These are phyloP conservation scores for Eutypella sp. DNA, from an alignment of 2,329 filamentous ascomycete genomes.

Conservation along the genomic window DNA sequence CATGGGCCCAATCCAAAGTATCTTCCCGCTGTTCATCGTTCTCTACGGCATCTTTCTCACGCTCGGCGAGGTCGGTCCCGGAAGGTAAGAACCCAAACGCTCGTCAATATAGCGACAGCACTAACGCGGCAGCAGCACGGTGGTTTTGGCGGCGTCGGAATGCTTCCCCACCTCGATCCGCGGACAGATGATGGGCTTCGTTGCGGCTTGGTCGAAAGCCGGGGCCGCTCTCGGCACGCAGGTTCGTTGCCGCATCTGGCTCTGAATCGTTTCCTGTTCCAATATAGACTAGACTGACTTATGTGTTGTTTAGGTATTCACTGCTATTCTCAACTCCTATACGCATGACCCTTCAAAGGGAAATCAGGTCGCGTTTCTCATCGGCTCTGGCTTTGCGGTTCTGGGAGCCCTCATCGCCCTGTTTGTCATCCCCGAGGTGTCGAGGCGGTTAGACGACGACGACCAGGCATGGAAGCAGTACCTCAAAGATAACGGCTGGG, in stretches of 20 bases:
- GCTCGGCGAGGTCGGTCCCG: conserved; percentile 46
- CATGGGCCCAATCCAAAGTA: conserved; percentile 35
- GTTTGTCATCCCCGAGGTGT: conserved; percentile 41
- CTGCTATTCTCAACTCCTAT: conserved; percentile 42
- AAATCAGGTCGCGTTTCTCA: conserved; percentile 44
- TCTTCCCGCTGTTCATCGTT: conserved; percentile 47
- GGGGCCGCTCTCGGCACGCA: conserved; percentile 46
- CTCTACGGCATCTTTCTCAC: conserved; percentile 46
- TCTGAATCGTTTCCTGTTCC: no score
- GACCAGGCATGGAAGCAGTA: conserved; percentile 40
- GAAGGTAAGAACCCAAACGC: conserved; percentile 26
- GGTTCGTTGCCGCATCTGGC: no score
- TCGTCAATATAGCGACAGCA: background rate
- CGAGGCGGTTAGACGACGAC: conserved; percentile 36
- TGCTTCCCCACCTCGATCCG: conserved; percentile 46
- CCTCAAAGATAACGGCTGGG: conserved; percentile 37
- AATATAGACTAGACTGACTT: no score
- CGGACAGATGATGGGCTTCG: conserved; percentile 44
- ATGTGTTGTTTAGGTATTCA: conserved; percentile 41
- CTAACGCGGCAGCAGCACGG: conserved; percentile 22
- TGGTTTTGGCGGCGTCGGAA: conserved; percentile 37
- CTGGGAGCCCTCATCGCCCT: conserved; percentile 39
- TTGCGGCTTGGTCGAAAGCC: conserved; percentile 42
- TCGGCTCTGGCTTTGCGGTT: conserved; percentile 44
- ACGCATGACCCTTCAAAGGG: conserved; percentile 35